phyloP scores from a whole-genome alignment of 257 asterid species.

The Salvia rosmarinus region DNA sequence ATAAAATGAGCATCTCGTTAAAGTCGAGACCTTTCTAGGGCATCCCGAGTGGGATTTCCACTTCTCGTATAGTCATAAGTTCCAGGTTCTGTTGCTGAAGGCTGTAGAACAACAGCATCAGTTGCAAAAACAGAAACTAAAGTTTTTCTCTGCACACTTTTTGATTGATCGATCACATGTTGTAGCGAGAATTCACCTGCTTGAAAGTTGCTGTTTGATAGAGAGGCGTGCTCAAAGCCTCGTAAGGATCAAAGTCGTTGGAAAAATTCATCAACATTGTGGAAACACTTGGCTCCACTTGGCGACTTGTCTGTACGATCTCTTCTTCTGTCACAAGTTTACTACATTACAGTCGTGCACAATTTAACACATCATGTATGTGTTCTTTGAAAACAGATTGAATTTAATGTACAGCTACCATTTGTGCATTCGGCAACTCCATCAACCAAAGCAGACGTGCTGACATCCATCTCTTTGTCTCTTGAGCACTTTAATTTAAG shows the following conservation, averaged over 20 bases:
- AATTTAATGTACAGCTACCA: slow-evolving; percentile 38
- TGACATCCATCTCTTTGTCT: slow-evolving; percentile 64
- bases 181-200: slow-evolving; percentile 56
- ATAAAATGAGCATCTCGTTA: slow-evolving; percentile 16
- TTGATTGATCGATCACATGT: no score
- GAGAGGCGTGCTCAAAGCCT: slow-evolving; percentile 85
- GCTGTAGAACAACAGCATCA: slow-evolving; percentile 50
- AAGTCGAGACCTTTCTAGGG: slow-evolving; percentile 68
- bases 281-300: slow-evolving; percentile 68
- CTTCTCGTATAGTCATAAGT: slow-evolving; percentile 93
- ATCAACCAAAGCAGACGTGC: slow-evolving; percentile 52
- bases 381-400: not conserved
- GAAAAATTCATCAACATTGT: slow-evolving; percentile 85
- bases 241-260: slow-evolving; percentile 88
- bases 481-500: slow-evolving; percentile 55
- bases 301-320: slow-evolving; percentile 35
- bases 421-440: slow-evolving; percentile 47
- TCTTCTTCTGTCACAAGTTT: slow-evolving; percentile 46
- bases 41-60: slow-evolving; percentile 97
- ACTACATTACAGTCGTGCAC: no score
- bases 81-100: slow-evolving; percentile 83
- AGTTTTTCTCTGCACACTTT: no score
- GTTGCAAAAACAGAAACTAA: not conserved
- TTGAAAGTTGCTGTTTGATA: slow-evolving; percentile 98
- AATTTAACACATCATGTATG: not conserved